These are phyloP conservation scores for Aureoboletus auriporus DNA, from an alignment of 768 basidiomycete genomes.

Conservation along the genomic window DNA sequence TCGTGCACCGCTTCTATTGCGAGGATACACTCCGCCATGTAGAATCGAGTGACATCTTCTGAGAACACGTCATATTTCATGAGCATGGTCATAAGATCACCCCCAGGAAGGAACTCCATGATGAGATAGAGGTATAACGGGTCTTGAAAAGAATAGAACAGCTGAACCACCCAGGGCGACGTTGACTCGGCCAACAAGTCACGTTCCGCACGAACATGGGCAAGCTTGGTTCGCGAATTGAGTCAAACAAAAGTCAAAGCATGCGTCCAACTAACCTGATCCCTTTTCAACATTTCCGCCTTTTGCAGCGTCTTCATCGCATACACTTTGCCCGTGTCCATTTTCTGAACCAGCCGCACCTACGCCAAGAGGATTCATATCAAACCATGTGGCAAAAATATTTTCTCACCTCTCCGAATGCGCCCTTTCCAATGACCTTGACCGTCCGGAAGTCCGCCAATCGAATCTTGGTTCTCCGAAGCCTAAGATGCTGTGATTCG, in stretches of 20 bases:
- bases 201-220: constrained; percentile 95
- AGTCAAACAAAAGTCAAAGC: background rate
- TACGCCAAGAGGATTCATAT: constrained; percentile 25
- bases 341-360: constrained; percentile 95
- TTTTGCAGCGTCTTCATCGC: constrained; percentile 99
- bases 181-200: constrained; percentile 96
- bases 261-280: constrained; percentile 63
- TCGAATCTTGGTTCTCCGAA: constrained; percentile 90
- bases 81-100: constrained; percentile 99
- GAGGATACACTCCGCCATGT: constrained; percentile 97
- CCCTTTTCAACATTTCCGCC: constrained; percentile 98
- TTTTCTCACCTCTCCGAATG: constrained; percentile 84
- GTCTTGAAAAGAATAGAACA: constrained; percentile 99
- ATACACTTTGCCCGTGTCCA: constrained; percentile 96
- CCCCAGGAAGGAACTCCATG: constrained; percentile 90
- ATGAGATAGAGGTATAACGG: constrained; percentile 93
- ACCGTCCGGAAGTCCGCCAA: constrained; percentile 92
- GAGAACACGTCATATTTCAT: constrained; percentile 99
- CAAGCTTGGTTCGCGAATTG: constrained; percentile 55
- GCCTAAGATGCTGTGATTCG: constrained; percentile 86
- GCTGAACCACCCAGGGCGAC: constrained; percentile 94
- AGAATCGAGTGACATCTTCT: constrained; percentile 97
- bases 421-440: constrained; percentile 98
- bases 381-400: too few species aligned
- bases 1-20: constrained; percentile 98